Evolutionary conservation across 345 rosid genomes (phyloP), one percentile per base, ranked within the genome.

Genomic region (Nephelium lappaceum): DNA sequence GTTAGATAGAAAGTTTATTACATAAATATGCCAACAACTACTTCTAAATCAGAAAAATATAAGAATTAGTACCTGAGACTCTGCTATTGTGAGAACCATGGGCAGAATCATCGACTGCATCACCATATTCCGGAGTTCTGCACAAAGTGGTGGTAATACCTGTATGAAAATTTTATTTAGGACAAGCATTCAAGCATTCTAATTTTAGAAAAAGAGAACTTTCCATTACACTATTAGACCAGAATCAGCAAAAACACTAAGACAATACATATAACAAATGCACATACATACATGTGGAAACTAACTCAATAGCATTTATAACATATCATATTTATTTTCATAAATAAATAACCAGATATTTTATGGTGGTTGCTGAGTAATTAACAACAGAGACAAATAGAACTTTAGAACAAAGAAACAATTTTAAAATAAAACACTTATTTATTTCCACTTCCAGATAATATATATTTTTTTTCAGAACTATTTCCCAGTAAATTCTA

Each of bases 101-200:
- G 99, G 99, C 65, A 96, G 85, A 81, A 96, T 94, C 88, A 93
- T 85, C 23, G 98, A 94, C 81, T 96, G 99, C 94, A 96, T 93
- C 67, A 96, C 99, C 88, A 91, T 69, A 87, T 96, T 96, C 89
- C 99, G 89, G 81, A 96, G 97, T 84, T 96, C 99, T 21, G 95
- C 98, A 91, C 98, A 96, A 66, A 96, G 93, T 57, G 98, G 99
- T 11, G 99, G 99, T 80, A 96, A 95, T 38, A 96, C 98, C 99
- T 96, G 85, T 84, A 83, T 36, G 72, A 85, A 81, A 82, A 65
- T n/a, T 42, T 69, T 27, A 16, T 61, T 81, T 49, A 71, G 55
- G 47, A 74, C 78, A 74, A 73, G 42, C 57, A n/a, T 62, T 64
- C 78, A 62, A 53, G 36, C 45, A 1, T 27, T 10, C 6, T 5